Evolutionary conservation across 352 stramenopile genomes (phyloP), one percentile per base, ranked within the genome.

Genomic region (Phytophthora macrochlamydospora): DNA sequence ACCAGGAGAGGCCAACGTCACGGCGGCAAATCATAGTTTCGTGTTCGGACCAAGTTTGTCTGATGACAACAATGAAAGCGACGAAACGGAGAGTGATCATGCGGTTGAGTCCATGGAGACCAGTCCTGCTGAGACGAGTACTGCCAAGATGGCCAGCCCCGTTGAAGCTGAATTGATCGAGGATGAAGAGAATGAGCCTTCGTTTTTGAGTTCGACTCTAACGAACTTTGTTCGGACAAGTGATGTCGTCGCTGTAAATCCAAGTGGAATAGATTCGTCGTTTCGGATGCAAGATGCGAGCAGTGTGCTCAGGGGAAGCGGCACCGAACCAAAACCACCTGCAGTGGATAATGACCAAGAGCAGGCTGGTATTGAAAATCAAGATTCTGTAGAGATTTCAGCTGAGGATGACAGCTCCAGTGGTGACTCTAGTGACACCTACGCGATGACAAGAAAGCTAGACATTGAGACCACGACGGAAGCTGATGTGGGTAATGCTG

Each of bases 171-270:
- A 62, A 40, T 6, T 40, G 35, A 11, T 40, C 9, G 35, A 40
- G 35, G 9, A 11, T 6, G 9, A 11, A 40, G 9, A 40, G 35
- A 11, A 40, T 40, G 35, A 40, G 35, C 38, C 46, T 4, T 68
- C 51, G 7, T 64, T 72, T 18, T 40, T 68, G 38, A 68, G 59
- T 40, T 59, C 31, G 7, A 68, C 28, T 9, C 29, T 46, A 11
- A 55, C 65, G 12, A 72, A 48, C 30, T 72, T 72, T 51, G 68
- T 72, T 18, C 45, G 46, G 0, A 59, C 59, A 7, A 68, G 40
- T 43, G 64, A 72, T 42, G 52, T 13, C 0, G 40, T 35, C 50
- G 51, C 46, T 37, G 56, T 59, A 45, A 52, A 18, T 7, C 62
- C 62, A 44, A 35, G 14, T 46, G 53, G 18, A 2, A 18, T 58